Evolutionary conservation across 768 basidiomycete species (phyloP).

Genomic region (Obba rivulosa): DNA sequence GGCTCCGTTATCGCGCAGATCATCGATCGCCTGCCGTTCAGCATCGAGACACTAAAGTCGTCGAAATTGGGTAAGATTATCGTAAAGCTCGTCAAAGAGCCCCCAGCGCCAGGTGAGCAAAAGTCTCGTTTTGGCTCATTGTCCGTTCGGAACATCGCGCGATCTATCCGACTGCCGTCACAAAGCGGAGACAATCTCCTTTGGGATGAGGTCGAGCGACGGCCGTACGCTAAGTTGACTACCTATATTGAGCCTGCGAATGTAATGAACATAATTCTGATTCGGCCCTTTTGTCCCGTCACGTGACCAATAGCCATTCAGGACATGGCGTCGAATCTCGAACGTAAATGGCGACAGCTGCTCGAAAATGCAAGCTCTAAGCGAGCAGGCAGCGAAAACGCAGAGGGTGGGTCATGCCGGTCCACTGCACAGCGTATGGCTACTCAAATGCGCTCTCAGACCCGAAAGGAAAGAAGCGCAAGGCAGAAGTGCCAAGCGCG

Average conservation of each 20-base stretch:
- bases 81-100: slow-evolving; percentile 70
- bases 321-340: slow-evolving; percentile 89
- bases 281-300: not conserved
- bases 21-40: slow-evolving; percentile 78
- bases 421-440: slow-evolving; percentile 25
- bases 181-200: too few species aligned
- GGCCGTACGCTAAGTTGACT: too few species aligned
- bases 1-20: slow-evolving; percentile 42
- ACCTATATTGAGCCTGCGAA: too few species aligned
- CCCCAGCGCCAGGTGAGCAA: slow-evolving; percentile 75
- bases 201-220: too few species aligned
- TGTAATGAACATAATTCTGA: too few species aligned
- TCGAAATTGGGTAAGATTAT: slow-evolving; percentile 80
- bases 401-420: slow-evolving; percentile 73
- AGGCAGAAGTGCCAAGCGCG: slow-evolving; percentile 47
- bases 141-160: too few species aligned
- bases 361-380: slow-evolving; percentile 35
- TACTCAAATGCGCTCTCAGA: slow-evolving; percentile 32
- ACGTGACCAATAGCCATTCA: slow-evolving; percentile 59
- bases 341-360: slow-evolving; percentile 77
- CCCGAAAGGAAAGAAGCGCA: slow-evolving; percentile 68
- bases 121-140: not conserved
- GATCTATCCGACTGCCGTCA: too few species aligned
- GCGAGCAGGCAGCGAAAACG: slow-evolving; percentile 28
- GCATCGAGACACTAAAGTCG: slow-evolving; percentile 57